These are phyloP conservation scores for Acanthamoeba royreba DNA, from an alignment of 208 protist genomes.

Conservation along the genomic window DNA sequence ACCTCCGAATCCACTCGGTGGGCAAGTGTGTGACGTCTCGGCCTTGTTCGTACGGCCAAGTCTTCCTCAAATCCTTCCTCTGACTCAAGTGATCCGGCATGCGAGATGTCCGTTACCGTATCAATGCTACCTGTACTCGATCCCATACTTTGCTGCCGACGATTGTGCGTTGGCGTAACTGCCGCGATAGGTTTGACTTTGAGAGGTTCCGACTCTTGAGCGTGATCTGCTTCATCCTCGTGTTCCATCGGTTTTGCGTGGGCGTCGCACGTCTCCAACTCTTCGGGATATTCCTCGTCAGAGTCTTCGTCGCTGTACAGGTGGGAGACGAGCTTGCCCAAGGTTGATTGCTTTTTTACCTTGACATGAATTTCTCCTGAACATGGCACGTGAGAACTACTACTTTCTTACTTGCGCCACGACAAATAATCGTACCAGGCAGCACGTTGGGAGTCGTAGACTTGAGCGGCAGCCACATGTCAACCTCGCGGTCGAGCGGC, in stretches of 20 bases:
- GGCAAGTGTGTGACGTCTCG: neutral
- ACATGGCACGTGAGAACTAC: no score
- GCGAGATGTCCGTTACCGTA: no score
- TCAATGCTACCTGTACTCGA: no score
- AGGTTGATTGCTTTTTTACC: neutral
- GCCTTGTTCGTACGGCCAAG: neutral
- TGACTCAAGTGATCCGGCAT: neutral
- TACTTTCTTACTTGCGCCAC: neutral
- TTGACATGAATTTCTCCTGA: neutral
- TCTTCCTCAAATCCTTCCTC: neutral
- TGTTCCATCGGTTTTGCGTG: neutral
- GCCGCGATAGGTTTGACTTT: neutral
- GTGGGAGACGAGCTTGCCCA: neutral
- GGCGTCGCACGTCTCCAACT: neutral
- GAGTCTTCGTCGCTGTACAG: neutral
- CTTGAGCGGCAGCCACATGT: slow-evolving; percentile 30
- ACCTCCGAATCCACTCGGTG: no score
- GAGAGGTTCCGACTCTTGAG: neutral
- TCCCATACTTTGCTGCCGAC: no score
- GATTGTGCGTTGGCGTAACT: no score
- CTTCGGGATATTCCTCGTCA: neutral
- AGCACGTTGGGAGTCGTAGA: neutral
- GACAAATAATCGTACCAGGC: neutral
- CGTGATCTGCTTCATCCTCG: neutral
- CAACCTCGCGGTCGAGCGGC: neutral